These are phyloP conservation scores for Globisporangium megalacanthum DNA, from an alignment of 352 stramenopile genomes.

Conservation along the genomic window DNA sequence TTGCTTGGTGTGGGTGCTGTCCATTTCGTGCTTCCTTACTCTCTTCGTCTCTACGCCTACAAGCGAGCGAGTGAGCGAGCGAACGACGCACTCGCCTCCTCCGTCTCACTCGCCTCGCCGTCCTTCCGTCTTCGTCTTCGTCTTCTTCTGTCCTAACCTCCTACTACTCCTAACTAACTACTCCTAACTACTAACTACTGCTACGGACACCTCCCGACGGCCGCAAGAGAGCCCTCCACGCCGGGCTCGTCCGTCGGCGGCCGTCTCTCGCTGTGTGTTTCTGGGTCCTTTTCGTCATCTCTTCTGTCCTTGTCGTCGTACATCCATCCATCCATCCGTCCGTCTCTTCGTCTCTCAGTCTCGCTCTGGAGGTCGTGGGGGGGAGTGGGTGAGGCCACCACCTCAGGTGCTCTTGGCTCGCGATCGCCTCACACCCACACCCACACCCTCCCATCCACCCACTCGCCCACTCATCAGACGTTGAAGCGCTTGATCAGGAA, in stretches of 20 bases:
- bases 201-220: background rate
- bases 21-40: background rate
- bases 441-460: background rate
- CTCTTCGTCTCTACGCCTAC: background rate
- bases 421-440: background rate
- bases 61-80: background rate
- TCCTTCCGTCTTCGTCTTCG: too few relatives aligned
- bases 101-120: background rate
- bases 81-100: background rate
- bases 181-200: conserved; percentile 4
- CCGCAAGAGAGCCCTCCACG: background rate
- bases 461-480: conserved; percentile 21
- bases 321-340: background rate
- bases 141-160: too few relatives aligned
- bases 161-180: background rate
- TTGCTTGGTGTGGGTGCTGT: background rate
- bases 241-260: too few relatives aligned
- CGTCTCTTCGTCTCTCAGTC: background rate
- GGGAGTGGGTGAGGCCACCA: background rate
- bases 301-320: conserved; percentile 3
- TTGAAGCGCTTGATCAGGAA: conserved; percentile 83
- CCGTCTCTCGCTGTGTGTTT: conserved; percentile 1
- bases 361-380: background rate
- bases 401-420: background rate
- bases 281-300: conserved; percentile 6